Base-by-base conservation (phyloP, 306 rosid species). In the Mimosa bimucronata region DNA sequence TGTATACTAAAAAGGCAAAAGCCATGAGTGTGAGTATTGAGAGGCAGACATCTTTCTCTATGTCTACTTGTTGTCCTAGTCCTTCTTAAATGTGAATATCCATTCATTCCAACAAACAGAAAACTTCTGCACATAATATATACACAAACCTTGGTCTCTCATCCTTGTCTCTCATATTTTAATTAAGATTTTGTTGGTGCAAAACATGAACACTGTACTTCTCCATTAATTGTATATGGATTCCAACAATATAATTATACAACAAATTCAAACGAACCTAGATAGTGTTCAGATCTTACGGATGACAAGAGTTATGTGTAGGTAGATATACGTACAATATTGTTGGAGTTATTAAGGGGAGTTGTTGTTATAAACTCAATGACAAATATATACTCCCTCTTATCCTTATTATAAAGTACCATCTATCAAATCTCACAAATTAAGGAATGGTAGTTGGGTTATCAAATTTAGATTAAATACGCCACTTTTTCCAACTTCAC, bases 1-100 rank as follows among this genome's bases (percentile, higher is more conserved):
- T 96, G 87, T 93, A 96, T 30, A 91, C 82, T 37, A 96, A 90
- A 68, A 96, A 87, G 85, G 98, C 87, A 0, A 91, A 90, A 9
- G 83, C 87, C 73, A 79, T 95, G 82, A 81, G 82, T 19, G 81
- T 93, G 15, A 91, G 83, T 48, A 86, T 85, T 21, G 84, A 76
- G 58, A 80, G 89, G n/a, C 88, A 84, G 21, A 69, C 75, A 60
- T 73, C 85, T 0, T 67, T 86, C 77, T 75, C 91, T 2, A 79
- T 85, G 80, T 79, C 88, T 9, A 81, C 70, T 64, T 87, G 94
- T 77, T 88, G 90, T 79, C 97, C 98, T 0, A 93, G 97, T 82
- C 97, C 99, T 40, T 90, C 97, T 81, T 75, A 55, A 65, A 1
- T 81, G 76, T 78, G 71, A 84, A 84, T 74, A 80, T 37, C 2